phyloP scores from a whole-genome alignment of 2,329 filamentous ascomycete species.

The Aspergillus carbonarius region DNA sequence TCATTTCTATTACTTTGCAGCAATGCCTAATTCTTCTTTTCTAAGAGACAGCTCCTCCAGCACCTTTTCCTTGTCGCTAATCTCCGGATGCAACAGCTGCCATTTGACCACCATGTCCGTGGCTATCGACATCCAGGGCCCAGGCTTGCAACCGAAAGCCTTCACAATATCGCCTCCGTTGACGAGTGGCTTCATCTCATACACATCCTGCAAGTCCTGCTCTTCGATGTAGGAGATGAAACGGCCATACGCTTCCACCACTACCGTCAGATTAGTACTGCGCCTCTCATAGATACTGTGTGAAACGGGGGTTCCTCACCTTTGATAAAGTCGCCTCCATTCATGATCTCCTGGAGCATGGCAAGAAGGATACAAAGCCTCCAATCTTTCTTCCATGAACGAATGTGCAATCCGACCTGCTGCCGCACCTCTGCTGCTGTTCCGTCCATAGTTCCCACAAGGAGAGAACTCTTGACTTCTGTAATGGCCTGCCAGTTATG shows the following conservation, averaged over 20 bases:
- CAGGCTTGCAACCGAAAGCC: conserved; percentile 63
- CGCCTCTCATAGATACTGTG: not conserved
- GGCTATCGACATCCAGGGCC: conserved; percentile 80
- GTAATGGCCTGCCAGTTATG: conserved; percentile 65
- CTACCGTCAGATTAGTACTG: conserved; percentile 28
- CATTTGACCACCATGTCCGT: conserved; percentile 79
- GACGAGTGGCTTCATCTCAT: conserved; percentile 63
- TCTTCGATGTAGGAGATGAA: conserved; percentile 55
- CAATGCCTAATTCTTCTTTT: conserved; percentile 51
- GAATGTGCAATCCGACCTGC: conserved; percentile 36
- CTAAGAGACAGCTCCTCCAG: conserved; percentile 59
- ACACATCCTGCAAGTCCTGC: conserved; percentile 51
- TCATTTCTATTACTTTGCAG: not conserved
- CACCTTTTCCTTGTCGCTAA: conserved; percentile 58
- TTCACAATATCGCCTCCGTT: conserved; percentile 73
- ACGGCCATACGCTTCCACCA: conserved; percentile 51
- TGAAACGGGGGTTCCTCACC: conserved; percentile 28
- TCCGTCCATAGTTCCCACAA: conserved; percentile 26
- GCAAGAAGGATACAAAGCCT: conserved; percentile 40
- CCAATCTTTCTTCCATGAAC: conserved; percentile 41
- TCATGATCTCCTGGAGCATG: conserved; percentile 42
- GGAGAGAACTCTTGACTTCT: conserved; percentile 51
- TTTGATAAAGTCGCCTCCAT: conserved; percentile 27
- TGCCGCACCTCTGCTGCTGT: conserved; percentile 37
- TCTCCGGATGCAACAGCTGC: conserved; percentile 78